phyloP scores from a whole-genome alignment of 2,329 filamentous ascomycete genomes.

The Ceratocystiopsis brevicomis region DNA sequence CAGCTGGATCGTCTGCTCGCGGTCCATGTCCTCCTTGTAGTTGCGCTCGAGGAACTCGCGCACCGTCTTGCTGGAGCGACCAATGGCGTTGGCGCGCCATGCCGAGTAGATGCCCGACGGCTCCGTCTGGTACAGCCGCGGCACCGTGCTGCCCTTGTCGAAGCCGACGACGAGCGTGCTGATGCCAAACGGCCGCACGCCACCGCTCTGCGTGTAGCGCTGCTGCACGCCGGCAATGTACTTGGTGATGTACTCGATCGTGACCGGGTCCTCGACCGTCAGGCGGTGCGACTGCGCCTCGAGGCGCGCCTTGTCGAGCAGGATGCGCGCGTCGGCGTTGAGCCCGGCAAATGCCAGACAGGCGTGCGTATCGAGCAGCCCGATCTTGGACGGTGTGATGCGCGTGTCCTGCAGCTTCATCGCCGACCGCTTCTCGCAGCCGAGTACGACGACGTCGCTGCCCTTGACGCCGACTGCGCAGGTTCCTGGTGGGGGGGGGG shows the following conservation, averaged over 20 bases:
- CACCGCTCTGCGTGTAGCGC: constrained; percentile 95
- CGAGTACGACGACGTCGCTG: constrained; percentile 79
- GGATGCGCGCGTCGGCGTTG: constrained; percentile 92
- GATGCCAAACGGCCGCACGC: constrained; percentile 96
- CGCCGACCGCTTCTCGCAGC: constrained; percentile 95
- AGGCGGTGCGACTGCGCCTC: constrained; percentile 95
- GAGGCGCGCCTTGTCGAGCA: constrained; percentile 93
- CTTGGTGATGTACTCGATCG: constrained; percentile 98
- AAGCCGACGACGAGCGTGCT: constrained; percentile 98
- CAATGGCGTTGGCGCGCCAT: constrained; percentile 99
- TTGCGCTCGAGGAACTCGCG: constrained; percentile 97
- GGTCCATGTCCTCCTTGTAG: constrained; percentile 95
- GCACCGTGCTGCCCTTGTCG: constrained; percentile 75
- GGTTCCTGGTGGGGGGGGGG: constrained; percentile 48
- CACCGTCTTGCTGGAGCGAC: constrained; percentile 95
- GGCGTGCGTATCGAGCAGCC: constrained; percentile 77
- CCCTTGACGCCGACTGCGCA: constrained; percentile 97
- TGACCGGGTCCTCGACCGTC: constrained; percentile 91
- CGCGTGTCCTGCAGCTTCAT: constrained; percentile 99
- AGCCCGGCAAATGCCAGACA: constrained; percentile 93
- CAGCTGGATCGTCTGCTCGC: constrained; percentile 86
- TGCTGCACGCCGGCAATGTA: constrained; percentile 96
- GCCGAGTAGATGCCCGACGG: constrained; percentile 98
- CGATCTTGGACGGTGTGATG: constrained; percentile 97
- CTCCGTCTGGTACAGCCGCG: constrained; percentile 91